These are phyloP conservation scores for Phytophthora pseudosyringae DNA, from an alignment of 352 stramenopile genomes.

Conservation along the genomic window DNA sequence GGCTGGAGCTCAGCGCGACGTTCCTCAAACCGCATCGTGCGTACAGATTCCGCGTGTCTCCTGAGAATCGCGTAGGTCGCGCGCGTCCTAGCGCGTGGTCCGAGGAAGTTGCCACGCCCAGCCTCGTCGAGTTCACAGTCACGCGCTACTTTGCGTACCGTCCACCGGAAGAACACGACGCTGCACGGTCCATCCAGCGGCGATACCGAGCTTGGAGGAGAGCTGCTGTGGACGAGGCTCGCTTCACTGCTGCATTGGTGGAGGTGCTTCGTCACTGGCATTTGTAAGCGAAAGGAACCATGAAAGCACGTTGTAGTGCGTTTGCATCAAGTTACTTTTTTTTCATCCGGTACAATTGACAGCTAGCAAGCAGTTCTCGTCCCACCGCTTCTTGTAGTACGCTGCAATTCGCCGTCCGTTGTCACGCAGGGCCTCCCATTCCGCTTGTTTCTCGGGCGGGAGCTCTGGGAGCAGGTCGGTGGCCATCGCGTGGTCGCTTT, in stretches of 20 bases:
- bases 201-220: conserved; percentile 48
- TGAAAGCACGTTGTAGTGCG: not conserved
- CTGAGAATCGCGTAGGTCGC: conserved; percentile 52
- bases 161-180: conserved; percentile 56
- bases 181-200: conserved; percentile 47
- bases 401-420: conserved; percentile 34
- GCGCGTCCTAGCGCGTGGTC: conserved; percentile 48
- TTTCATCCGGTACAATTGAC: conserved; percentile 12
- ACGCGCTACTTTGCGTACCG: conserved; percentile 52
- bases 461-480: conserved; percentile 48
- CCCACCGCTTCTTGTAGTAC: conserved; percentile 58
- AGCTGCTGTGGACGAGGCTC: conserved; percentile 1
- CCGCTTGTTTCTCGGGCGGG: conserved; percentile 6
- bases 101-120: conserved; percentile 49
- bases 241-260: conserved; percentile 21
- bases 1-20: conserved; percentile 39
- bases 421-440: conserved; percentile 41
- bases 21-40: conserved; percentile 62
- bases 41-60: conserved; percentile 64
- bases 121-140: conserved; percentile 76
- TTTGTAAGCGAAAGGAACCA: conserved; percentile 12
- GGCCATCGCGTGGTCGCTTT: conserved; percentile 42
- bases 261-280: conserved; percentile 39
- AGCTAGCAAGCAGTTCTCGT: conserved; percentile 35
- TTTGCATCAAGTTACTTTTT: not conserved